Base-by-base conservation (phyloP, 1,139 yeast genomes). In the Nakaseomyces sp. region DNA sequence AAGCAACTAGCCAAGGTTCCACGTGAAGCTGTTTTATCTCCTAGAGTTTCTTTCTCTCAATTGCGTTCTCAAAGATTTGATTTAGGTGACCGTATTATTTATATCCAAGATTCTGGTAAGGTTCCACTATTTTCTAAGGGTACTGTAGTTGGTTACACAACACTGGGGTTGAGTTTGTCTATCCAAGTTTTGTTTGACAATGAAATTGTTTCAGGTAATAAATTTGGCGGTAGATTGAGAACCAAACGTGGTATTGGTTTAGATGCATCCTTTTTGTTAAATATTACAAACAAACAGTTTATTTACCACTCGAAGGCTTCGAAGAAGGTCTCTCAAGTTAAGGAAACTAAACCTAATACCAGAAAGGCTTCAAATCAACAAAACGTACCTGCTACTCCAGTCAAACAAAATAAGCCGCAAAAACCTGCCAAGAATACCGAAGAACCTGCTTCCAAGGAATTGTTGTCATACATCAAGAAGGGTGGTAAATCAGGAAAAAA, bases 51-150 rank as follows among this genome's bases (percentile, higher is more conserved):
- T 0, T 77, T 77, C 58, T 81, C 83, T 56, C 71, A 81, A 52
- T 72, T 93, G 53, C 76, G 83, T 49, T 73, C 75, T 42, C 99
- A 93, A 67, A 68, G 72, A 43, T 93, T 91, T 59, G 75, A 75
- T 31, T 71, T 93, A 31, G 98, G 98, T 54, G 97, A 91, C 58
- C 76, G 98, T 48, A 86, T 93, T 32, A 76, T 85, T 28, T 88
- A 86, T 55, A 85, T 88, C 22, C 82, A 84, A 57, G 87, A 81
- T 55, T 80, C 85, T 31, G 97, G 97, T 46, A 88, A 87, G 58
- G 95, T 89, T 13, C 95, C 96, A 29, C 67, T 81, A 46, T 86
- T 83, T 58, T 75, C 88, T 18, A 82, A 85, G 56, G 99, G 99
- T 60, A 88, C 96, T 1, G 95, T 91, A 45, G 83, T 85, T 43